These are phyloP conservation scores for Purshia tridentata DNA, from an alignment of 306 rosid genomes.

Conservation along the genomic window DNA sequence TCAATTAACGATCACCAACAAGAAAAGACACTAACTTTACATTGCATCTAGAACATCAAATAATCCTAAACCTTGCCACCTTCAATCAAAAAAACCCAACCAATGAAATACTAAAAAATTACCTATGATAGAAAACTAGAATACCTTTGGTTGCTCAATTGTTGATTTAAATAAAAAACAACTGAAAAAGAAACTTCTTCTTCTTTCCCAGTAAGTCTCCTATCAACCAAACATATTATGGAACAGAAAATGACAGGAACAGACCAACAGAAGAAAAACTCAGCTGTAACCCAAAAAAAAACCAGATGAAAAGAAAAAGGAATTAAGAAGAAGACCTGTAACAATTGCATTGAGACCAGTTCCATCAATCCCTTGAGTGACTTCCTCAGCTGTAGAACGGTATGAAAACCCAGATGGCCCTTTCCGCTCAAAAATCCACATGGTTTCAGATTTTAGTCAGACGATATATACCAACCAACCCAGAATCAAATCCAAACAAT, in stretches of 20 bases:
- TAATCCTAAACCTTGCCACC: background rate
- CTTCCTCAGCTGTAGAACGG: slow-evolving; percentile 52
- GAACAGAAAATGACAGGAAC: background rate
- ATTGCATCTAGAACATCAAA: background rate
- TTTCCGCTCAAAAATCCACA: slow-evolving; percentile 56
- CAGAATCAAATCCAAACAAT: background rate
- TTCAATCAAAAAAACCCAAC: background rate
- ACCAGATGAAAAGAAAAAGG: slow-evolving; percentile 1
- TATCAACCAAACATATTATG: slow-evolving; percentile 2
- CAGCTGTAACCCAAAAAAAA: background rate
- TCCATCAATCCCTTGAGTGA: slow-evolving; percentile 52
- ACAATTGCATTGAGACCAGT: slow-evolving; percentile 50
- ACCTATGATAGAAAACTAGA: background rate
- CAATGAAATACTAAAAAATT: background rate
- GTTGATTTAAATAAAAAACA: background rate
- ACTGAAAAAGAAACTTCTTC: background rate
- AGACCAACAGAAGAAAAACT: background rate
- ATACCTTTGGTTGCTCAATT: background rate
- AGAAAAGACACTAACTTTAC: background rate
- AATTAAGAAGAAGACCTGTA: slow-evolving; percentile 40
- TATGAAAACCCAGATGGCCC: slow-evolving; percentile 62
- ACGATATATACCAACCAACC: background rate
- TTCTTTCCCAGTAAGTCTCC: background rate
- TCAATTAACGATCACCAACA: background rate
- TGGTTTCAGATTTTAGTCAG: slow-evolving; percentile 1